These are phyloP conservation scores for Cerrena zonata DNA, from an alignment of 1,284 basidiomycete genomes.

Conservation along the genomic window DNA sequence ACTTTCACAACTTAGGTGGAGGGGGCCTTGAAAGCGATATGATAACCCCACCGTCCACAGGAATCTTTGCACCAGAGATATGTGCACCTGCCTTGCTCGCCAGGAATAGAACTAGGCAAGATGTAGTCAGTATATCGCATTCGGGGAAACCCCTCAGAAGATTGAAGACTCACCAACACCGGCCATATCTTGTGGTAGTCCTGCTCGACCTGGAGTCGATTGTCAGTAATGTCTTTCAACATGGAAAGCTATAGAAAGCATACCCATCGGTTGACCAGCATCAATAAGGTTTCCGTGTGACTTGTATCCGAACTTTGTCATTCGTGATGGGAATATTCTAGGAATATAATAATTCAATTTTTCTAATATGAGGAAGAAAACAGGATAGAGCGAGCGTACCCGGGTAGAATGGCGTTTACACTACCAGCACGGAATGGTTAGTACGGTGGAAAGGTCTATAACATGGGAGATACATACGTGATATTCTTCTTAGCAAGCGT, in stretches of 20 bases:
- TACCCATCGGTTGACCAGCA: slow-evolving; percentile 56
- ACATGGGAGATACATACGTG: slow-evolving; percentile 54
- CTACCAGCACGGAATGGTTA: slow-evolving; percentile 29
- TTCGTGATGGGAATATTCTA: slow-evolving; percentile 79
- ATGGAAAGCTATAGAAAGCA: slow-evolving; percentile 7
- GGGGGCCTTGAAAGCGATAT: slow-evolving; percentile 10
- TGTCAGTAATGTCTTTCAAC: slow-evolving; percentile 4
- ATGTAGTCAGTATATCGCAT: not conserved
- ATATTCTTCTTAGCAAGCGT: slow-evolving; percentile 60
- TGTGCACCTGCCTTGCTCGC: slow-evolving; percentile 67
- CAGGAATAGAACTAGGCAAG: slow-evolving; percentile 56
- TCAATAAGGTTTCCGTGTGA: slow-evolving; percentile 49
- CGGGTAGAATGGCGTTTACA: slow-evolving; percentile 83
- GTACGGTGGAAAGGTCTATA: no score
- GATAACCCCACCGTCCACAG: slow-evolving; percentile 60
- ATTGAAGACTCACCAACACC: slow-evolving; percentile 43
- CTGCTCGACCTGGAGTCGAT: slow-evolving; percentile 50
- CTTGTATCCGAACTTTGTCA: slow-evolving; percentile 77
- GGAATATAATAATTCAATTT: no score
- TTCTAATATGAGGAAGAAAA: no score
- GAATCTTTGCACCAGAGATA: slow-evolving; percentile 66
- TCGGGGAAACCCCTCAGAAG: no score
- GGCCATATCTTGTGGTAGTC: slow-evolving; percentile 67
- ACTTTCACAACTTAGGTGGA: no score
- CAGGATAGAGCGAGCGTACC: no score